phyloP scores from a whole-genome alignment of 2,329 filamentous ascomycete species.

The Fusarium keratoplasticum region DNA sequence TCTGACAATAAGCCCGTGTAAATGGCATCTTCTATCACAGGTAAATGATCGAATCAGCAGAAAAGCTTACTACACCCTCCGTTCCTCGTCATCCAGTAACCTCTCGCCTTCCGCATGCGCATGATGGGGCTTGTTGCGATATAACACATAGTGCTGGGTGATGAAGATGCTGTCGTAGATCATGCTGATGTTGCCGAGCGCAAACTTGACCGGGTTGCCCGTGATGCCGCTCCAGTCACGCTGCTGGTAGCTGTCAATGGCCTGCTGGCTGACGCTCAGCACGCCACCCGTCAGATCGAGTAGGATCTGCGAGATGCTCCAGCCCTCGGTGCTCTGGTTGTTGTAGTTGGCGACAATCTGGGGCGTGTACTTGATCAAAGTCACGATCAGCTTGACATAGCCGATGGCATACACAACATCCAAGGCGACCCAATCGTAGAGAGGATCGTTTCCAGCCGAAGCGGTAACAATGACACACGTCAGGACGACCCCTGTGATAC shows the following conservation, averaged over 20 bases:
- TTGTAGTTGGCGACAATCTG: conserved; percentile 86
- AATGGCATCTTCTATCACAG: neutral
- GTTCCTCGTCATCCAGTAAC: conserved; percentile 47
- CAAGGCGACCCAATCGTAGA: conserved; percentile 68
- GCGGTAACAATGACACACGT: conserved; percentile 61
- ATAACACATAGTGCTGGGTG: conserved; percentile 87
- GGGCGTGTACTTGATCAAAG: conserved; percentile 92
- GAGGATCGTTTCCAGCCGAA: conserved; percentile 51
- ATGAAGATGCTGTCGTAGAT: conserved; percentile 90
- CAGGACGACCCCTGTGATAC: conserved; percentile 68
- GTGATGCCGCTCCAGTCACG: conserved; percentile 90
- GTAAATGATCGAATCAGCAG: neutral
- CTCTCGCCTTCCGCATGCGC: conserved; percentile 40
- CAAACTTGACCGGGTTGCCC: conserved; percentile 92
- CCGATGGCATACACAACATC: conserved; percentile 77
- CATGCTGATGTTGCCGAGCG: conserved; percentile 86
- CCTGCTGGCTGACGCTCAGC: conserved; percentile 82
- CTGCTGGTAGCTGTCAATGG: conserved; percentile 86
- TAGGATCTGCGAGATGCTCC: conserved; percentile 87
- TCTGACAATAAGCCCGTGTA: neutral
- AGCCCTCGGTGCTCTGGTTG: conserved; percentile 86
- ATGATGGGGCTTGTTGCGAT: conserved; percentile 51
- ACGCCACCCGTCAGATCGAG: conserved; percentile 86
- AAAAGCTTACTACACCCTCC: conserved; percentile 34
- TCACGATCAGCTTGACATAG: conserved; percentile 90